phyloP scores from a whole-genome alignment of 2,329 filamentous ascomycete species.

The Pestalotiopsis sp. region DNA sequence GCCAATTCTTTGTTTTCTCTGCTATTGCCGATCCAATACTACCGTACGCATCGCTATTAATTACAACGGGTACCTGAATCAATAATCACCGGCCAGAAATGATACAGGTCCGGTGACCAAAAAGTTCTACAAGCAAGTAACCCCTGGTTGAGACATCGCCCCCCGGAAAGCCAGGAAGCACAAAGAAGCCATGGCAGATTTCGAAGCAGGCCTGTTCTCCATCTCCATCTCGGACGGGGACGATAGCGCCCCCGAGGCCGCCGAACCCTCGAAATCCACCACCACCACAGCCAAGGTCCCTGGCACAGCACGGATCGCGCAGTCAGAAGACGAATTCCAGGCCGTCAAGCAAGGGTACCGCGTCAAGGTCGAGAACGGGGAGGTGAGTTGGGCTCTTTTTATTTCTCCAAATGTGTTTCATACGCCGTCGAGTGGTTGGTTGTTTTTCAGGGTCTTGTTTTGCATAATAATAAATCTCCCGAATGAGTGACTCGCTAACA shows the following conservation, averaged over 20 bases:
- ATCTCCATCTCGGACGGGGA: slow-evolving; percentile 45
- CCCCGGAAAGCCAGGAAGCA: not conserved
- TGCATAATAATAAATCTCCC: not conserved
- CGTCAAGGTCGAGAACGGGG: slow-evolving; percentile 56
- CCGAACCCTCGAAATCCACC: slow-evolving; percentile 19
- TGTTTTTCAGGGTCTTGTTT: not conserved
- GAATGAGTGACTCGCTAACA: slow-evolving; percentile 9
- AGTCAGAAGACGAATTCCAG: slow-evolving; percentile 54
- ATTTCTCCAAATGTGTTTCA: not conserved
- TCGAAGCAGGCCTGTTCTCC: slow-evolving; percentile 40
- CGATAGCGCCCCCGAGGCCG: slow-evolving; percentile 24
- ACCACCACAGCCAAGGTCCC: slow-evolving; percentile 15
- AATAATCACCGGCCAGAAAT: not conserved
- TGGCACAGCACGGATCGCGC: slow-evolving; percentile 28
- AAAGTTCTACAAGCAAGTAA: not conserved
- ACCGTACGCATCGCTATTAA: not conserved
- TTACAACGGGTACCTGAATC: not conserved
- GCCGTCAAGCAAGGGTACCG: slow-evolving; percentile 46
- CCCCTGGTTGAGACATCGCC: not conserved
- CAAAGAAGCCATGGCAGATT: slow-evolving; percentile 20
- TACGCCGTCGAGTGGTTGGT: slow-evolving; percentile 17
- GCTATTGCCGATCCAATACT: not conserved
- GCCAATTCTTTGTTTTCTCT: not conserved
- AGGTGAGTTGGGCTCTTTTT: slow-evolving; percentile 39
- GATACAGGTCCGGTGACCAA: not conserved